These are phyloP conservation scores for Termitomyces sp. DNA, from an alignment of 768 basidiomycete species.

Conservation along the genomic window DNA sequence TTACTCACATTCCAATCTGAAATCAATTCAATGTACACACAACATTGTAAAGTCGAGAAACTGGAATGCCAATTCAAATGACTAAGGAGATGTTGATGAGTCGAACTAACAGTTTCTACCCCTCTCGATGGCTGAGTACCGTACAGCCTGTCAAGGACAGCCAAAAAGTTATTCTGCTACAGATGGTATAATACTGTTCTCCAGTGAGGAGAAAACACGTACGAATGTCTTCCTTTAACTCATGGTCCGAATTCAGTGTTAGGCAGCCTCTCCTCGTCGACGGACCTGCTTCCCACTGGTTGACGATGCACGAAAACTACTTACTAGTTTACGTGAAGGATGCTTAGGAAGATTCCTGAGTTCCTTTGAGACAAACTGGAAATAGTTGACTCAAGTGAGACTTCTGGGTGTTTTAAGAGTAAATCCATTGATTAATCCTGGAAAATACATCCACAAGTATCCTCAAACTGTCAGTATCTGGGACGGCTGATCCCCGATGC, in stretches of 20 bases:
- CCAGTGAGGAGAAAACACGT: background rate
- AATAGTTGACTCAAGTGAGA: background rate
- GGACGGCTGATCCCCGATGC: conserved; percentile 25
- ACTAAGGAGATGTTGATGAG: too few species aligned
- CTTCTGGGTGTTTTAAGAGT: background rate
- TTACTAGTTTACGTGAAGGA: too few species aligned
- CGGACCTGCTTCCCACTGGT: too few species aligned
- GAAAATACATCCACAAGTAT: background rate
- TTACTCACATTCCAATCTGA: background rate
- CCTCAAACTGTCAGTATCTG: conserved; percentile 11
- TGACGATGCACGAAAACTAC: too few species aligned
- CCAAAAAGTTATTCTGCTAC: too few species aligned
- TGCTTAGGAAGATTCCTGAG: too few species aligned
- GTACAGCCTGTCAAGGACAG: too few species aligned
- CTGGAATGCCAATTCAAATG: too few species aligned
- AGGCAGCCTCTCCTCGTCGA: too few species aligned
- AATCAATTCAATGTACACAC: background rate
- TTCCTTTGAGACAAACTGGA: background rate
- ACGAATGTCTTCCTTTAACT: background rate
- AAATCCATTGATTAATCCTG: background rate
- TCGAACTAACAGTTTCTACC: too few species aligned
- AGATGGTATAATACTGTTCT: too few species aligned
- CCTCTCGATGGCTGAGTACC: too few species aligned
- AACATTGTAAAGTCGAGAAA: background rate
- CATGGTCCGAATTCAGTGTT: background rate